These are phyloP conservation scores for Macaranga tanarius DNA, from an alignment of 441 rosid species.

Conservation along the genomic window DNA sequence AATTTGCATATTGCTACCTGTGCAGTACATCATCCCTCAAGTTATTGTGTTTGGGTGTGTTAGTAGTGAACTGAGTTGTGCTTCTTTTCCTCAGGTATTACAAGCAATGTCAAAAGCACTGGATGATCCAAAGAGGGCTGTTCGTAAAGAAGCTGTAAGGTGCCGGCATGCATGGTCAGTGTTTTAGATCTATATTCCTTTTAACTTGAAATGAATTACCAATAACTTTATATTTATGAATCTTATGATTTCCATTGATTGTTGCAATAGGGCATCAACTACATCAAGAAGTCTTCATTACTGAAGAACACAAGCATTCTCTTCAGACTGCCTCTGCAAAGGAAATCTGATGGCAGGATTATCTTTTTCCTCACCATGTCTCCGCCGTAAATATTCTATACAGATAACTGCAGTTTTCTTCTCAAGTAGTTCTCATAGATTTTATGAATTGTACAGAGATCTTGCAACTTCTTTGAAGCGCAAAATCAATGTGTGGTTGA, in stretches of 20 bases:
- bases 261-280: slow-evolving; percentile 47
- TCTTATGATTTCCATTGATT: slow-evolving; percentile 13
- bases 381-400: slow-evolving; percentile 14
- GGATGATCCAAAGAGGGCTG: slow-evolving; percentile 83
- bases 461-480: not conserved
- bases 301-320: slow-evolving; percentile 15
- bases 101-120: slow-evolving; percentile 57
- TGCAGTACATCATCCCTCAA: no score
- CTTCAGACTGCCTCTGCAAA: not conserved
- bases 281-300: slow-evolving; percentile 36
- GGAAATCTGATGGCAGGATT: slow-evolving; percentile 2
- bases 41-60: no score
- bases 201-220: not conserved
- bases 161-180: slow-evolving; percentile 86
- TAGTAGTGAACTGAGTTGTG: not conserved
- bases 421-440: not conserved
- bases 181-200: slow-evolving; percentile 3
- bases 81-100: slow-evolving; percentile 47
- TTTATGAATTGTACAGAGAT: not conserved
- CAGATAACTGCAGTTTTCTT: not conserved
- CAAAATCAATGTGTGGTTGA: not conserved
- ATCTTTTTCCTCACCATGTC: slow-evolving; percentile 1
- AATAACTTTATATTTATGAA: not conserved
- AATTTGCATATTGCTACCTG: not conserved
- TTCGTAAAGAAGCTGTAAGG: slow-evolving; percentile 75